Percentiles rank a stretch among this genome's conserved stretches.
phyloP scores from a whole-genome alignment of 805 yeast species.

The Lipomyces spencermartinsiae region DNA sequence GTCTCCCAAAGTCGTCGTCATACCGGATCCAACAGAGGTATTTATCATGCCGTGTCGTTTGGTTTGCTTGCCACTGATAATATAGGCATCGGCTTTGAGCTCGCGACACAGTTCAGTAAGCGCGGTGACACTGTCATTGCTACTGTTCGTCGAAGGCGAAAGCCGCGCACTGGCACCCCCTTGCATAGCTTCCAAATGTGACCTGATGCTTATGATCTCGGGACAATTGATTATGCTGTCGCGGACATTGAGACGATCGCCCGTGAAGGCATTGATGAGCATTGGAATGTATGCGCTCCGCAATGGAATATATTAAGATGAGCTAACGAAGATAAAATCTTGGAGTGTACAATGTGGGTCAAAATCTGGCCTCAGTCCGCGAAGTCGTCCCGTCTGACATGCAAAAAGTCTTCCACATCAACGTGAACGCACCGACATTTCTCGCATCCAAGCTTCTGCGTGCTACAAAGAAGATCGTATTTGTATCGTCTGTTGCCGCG shows the following conservation, averaged over 20 bases:
- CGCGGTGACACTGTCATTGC: slow-evolving; percentile 11
- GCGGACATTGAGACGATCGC: not conserved
- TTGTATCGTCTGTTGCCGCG: slow-evolving; percentile 1
- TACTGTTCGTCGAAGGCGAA: slow-evolving; percentile 4
- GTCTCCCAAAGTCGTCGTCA: slow-evolving; percentile 10
- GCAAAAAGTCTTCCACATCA: not conserved
- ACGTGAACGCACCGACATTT: slow-evolving; percentile 1
- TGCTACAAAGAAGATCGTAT: slow-evolving; percentile 8
- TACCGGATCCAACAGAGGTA: slow-evolving; percentile 12
- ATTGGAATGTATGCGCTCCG: not conserved
- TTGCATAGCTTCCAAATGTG: not conserved
- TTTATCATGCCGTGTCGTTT: not conserved
- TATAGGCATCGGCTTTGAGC: slow-evolving; percentile 6
- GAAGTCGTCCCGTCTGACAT: not conserved
- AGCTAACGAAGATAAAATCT: not conserved
- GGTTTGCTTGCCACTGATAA: not conserved
- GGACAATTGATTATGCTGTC: slow-evolving; percentile 1
- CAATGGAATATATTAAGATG: not conserved
- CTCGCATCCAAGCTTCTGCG: slow-evolving; percentile 4
- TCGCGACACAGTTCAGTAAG: not conserved
- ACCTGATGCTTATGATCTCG: not conserved
- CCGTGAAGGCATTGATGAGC: slow-evolving; percentile 13
- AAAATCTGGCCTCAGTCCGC: not conserved
- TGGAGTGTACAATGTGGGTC: not conserved
- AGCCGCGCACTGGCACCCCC: not conserved